A percentile compares a stretch with the other conserved stretches of the same genome.
Evolutionary conservation across 2,329 filamentous ascomycete genomes (phyloP).

Genomic region (Colletotrichum filicis): DNA sequence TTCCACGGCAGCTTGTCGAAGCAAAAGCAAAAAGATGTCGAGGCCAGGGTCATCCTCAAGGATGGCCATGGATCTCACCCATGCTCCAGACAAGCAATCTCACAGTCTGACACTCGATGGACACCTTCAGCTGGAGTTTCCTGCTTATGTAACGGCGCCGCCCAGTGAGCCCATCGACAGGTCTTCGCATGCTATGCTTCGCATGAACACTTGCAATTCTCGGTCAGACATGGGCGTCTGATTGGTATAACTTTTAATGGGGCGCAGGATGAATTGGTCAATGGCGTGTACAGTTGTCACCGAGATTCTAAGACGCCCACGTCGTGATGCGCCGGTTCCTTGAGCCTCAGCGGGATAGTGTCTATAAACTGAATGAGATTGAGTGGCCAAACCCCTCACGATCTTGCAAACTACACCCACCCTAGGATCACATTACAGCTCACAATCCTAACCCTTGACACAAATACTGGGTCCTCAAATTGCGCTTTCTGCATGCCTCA

Average conservation of each 20-base stretch:
- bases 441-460: neutral
- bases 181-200: neutral
- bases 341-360: neutral
- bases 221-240: conserved; percentile 1
- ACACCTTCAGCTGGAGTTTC: neutral
- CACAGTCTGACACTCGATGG: too few species aligned
- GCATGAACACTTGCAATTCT: conserved; percentile 2
- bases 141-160: conserved; percentile 11
- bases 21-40: too few species aligned
- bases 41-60: too few species aligned
- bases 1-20: too few species aligned
- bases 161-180: neutral
- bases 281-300: neutral
- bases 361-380: neutral
- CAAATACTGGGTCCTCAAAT: neutral
- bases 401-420: neutral
- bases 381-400: neutral
- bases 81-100: too few species aligned
- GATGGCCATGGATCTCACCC: too few species aligned
- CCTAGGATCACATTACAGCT: neutral
- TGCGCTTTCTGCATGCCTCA: neutral
- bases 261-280: conserved; percentile 13
- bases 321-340: neutral
- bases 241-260: conserved; percentile 14
- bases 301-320: neutral